Conservation (phyloP, 78 protist genomes). For the Cyanophora paradoxa region DNA sequence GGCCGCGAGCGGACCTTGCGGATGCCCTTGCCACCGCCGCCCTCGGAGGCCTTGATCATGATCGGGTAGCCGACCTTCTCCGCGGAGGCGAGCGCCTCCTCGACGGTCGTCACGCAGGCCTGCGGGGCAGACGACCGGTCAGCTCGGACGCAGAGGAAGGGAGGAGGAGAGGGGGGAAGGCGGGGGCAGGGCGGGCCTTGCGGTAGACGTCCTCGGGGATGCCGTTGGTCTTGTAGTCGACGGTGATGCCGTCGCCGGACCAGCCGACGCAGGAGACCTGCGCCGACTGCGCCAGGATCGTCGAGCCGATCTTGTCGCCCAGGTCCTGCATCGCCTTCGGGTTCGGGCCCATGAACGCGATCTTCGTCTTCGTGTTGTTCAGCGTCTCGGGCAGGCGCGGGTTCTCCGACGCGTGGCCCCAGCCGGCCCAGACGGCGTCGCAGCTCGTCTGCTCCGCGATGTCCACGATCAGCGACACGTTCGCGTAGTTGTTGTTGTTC, state of each 20-base stretch:
- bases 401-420: slow-evolving; percentile 97
- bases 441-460: slow-evolving; percentile 51
- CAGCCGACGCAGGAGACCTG: slow-evolving; percentile 87
- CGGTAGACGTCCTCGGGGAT: slow-evolving; percentile 16
- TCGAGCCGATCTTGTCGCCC: slow-evolving; percentile 96
- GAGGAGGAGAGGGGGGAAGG: too few species aligned
- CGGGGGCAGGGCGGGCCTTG: too few species aligned
- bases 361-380: not conserved
- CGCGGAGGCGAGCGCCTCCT: slow-evolving; percentile 31
- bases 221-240: slow-evolving; percentile 4
- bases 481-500: slow-evolving; percentile 91
- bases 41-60: slow-evolving; percentile 88
- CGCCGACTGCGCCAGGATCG: slow-evolving; percentile 92
- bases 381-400: slow-evolving; percentile 85
- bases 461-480: slow-evolving; percentile 88
- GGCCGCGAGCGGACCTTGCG: slow-evolving; percentile 46
- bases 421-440: slow-evolving; percentile 96
- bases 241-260: slow-evolving; percentile 69
- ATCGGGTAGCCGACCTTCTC: slow-evolving; percentile 68
- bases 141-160: too few species aligned
- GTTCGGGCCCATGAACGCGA: slow-evolving; percentile 80
- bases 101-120: slow-evolving; percentile 38
- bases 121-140: too few species aligned
- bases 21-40: slow-evolving; percentile 89
- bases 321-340: slow-evolving; percentile 49